A percentile compares a stretch with the other conserved stretches of the same genome.
These are phyloP conservation scores for Anastatica hierochuntica DNA, from an alignment of 345 rosid genomes.

Conservation along the genomic window DNA sequence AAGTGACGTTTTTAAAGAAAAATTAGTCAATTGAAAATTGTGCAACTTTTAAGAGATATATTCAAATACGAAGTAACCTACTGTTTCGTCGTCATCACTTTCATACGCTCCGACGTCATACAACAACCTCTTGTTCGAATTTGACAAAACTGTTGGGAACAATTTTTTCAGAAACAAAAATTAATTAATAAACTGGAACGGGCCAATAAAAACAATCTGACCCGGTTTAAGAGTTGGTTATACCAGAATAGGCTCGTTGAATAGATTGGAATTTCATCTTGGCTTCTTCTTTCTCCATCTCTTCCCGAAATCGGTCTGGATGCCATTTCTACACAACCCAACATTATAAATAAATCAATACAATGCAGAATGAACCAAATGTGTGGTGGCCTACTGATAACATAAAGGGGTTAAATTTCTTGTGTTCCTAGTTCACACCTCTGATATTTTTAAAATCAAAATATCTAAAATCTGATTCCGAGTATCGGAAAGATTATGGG, in stretches of 20 bases:
- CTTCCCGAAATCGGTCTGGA: slow-evolving; percentile 78
- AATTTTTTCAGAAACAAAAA: not conserved
- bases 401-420: too few species aligned
- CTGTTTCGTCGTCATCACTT: slow-evolving; percentile 67
- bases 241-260: slow-evolving; percentile 85
- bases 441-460: too few species aligned
- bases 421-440: too few species aligned
- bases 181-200: not conserved
- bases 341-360: not conserved
- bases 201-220: not conserved
- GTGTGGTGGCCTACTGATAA: too few species aligned
- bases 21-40: too few species aligned
- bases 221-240: not conserved
- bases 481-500: too few species aligned
- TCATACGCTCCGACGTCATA: slow-evolving; percentile 83
- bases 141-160: slow-evolving; percentile 56
- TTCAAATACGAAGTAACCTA: too few species aligned
- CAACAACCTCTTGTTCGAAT: slow-evolving; percentile 67
- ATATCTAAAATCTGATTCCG: too few species aligned
- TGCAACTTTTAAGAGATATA: too few species aligned
- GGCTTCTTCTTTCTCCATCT: slow-evolving; percentile 59
- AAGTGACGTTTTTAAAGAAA: too few species aligned
- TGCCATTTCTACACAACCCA: slow-evolving; percentile 65
- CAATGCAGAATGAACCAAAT: not conserved
- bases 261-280: slow-evolving; percentile 72